Evolutionary conservation across 805 yeast genomes (phyloP).

Genomic region (Starmerella lactis-condensi): DNA sequence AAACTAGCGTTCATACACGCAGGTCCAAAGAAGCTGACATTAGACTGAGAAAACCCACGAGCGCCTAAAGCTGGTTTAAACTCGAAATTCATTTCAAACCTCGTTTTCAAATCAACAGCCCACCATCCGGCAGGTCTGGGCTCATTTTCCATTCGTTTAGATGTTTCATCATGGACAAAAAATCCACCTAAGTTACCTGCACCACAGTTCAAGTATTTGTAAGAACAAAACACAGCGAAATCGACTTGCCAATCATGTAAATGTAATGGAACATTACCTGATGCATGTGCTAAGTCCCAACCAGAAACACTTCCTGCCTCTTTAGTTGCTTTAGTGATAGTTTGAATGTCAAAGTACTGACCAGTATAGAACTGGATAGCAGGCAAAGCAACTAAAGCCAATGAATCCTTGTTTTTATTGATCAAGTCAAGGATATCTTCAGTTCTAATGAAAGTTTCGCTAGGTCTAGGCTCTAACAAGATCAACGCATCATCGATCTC

Average conservation of each 20-base stretch:
- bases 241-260: slow-evolving; percentile 83
- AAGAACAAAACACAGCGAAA: slow-evolving; percentile 89
- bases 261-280: slow-evolving; percentile 59
- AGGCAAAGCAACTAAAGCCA: slow-evolving; percentile 62
- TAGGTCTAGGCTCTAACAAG: slow-evolving; percentile 42
- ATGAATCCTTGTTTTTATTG: slow-evolving; percentile 35
- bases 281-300: slow-evolving; percentile 94
- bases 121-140: slow-evolving; percentile 94
- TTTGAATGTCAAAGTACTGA: slow-evolving; percentile 56
- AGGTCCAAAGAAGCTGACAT: slow-evolving; percentile 74
- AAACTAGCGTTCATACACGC: slow-evolving; percentile 54
- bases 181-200: slow-evolving; percentile 89
- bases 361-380: slow-evolving; percentile 91
- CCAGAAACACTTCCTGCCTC: slow-evolving; percentile 38
- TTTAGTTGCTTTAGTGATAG: slow-evolving; percentile 51
- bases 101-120: slow-evolving; percentile 57
- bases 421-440: slow-evolving; percentile 43
- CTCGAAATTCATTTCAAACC: slow-evolving; percentile 63
- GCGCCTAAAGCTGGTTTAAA: slow-evolving; percentile 78
- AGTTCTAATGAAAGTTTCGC: slow-evolving; percentile 39
- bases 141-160: slow-evolving; percentile 13
- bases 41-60: slow-evolving; percentile 71
- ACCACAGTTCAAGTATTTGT: slow-evolving; percentile 78
- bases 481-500: slow-evolving; percentile 39
- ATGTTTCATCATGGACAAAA: slow-evolving; percentile 40